Base-by-base conservation (phyloP, 176 grass and related monocot species). In the sorghum (Sorghum bicolor) region DNA sequence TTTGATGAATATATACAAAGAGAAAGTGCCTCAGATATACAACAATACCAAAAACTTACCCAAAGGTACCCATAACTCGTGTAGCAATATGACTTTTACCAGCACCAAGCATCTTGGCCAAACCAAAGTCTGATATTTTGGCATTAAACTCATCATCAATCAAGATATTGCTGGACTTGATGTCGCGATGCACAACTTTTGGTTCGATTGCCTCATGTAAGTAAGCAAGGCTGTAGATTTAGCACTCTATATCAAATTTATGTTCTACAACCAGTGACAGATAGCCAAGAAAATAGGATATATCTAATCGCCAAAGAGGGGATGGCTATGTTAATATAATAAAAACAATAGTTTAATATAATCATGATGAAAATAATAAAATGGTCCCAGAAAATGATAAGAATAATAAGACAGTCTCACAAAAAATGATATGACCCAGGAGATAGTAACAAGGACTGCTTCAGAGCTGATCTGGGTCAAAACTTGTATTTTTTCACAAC, bases 1-100 rank as follows among this genome's bases (percentile, higher is more conserved):
- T 70, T 84, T 61, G 16, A 81, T 84, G 38, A 31, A 62, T 36
- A 70, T 36, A 70, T 43, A 73, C 41, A 74, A 71, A 66, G 32
- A 40, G 41, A 53, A 58, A n/a, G 39, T 67, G 50, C 12, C 30
- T 74, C 55, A 80, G 57, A 70, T 45, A 64, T 82, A 67, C 32
- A 57, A 12, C 11, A 1, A 22, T 34, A 82, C 19, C 31, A 47
- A 83, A 62, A 55, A 84, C 92, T 90, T 84, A 98, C 95, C 95
- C 95, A 90, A 98, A 98, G 77, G 95, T 98, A 84, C 95, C 95
- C 95, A 98, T 98, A 88, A 98, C 95, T 84, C 95, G 86, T 72
- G 95, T 98, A 76, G 90, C 94, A 74, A 98, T 92, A 78, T 98
- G 92, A 81, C 92, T 94, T 94, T 98, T 98, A 78, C 95, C 95